Evolutionary conservation across 2,329 filamentous ascomycete genomes (phyloP).

Genomic region (Talaromyces marneffei): DNA sequence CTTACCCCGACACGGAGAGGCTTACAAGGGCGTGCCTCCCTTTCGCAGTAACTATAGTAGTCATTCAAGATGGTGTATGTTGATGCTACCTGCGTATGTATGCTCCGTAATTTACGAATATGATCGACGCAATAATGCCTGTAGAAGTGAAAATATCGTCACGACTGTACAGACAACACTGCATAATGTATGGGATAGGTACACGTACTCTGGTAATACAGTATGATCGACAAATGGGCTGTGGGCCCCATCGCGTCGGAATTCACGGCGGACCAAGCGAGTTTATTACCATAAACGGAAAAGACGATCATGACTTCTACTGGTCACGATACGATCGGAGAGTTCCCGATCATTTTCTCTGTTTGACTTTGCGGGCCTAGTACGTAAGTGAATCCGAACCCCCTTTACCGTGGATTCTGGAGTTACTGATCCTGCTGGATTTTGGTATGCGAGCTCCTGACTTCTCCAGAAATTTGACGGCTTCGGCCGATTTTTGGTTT

Average conservation of each 20-base stretch:
- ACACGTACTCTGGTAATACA: background rate
- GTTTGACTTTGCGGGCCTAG: background rate
- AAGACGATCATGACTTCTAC: background rate
- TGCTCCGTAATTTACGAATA: background rate
- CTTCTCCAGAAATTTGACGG: background rate
- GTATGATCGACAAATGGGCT: slow-evolving; percentile 1
- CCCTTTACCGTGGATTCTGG: too few relatives aligned
- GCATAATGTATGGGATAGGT: background rate
- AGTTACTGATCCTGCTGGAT: background rate
- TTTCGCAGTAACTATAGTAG: background rate
- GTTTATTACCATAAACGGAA: background rate
- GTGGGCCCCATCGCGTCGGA: background rate
- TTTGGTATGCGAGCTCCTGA: background rate
- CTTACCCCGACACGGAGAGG: background rate
- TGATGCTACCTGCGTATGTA: background rate
- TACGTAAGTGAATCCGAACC: background rate
- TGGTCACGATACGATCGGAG: background rate
- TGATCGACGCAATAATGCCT: background rate
- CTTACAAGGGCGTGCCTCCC: background rate
- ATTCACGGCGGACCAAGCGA: background rate
- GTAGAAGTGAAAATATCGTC: background rate
- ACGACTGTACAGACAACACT: background rate
- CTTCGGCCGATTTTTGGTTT: background rate
- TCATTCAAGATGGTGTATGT: background rate
- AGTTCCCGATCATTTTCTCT: background rate